Evolutionary conservation across 2,329 filamentous ascomycete species (phyloP).

Genomic region (Nemania serpens): DNA sequence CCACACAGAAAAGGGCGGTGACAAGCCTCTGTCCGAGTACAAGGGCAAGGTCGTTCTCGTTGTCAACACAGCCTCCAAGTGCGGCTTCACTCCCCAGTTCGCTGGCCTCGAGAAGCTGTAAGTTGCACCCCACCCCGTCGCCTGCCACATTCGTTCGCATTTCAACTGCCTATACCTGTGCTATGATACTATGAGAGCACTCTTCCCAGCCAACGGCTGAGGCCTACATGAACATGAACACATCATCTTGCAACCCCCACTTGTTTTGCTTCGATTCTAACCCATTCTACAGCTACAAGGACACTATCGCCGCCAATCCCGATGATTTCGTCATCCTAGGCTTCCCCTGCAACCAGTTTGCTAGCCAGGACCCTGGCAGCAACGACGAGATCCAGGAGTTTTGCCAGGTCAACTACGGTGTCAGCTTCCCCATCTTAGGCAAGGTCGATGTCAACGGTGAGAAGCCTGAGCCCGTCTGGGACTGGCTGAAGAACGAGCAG

Average conservation of each 20-base stretch:
- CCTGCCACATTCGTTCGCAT: too few species aligned
- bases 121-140: neutral
- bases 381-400: slow-evolving; percentile 81
- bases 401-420: slow-evolving; percentile 93
- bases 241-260: too few species aligned
- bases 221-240: neutral
- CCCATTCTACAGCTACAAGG: slow-evolving; percentile 59
- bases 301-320: slow-evolving; percentile 68
- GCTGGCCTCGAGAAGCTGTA: slow-evolving; percentile 84
- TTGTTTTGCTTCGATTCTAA: neutral
- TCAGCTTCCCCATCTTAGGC: slow-evolving; percentile 86
- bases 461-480: slow-evolving; percentile 75
- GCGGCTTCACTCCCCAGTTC: slow-evolving; percentile 97
- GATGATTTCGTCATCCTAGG: slow-evolving; percentile 86
- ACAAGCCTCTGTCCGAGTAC: slow-evolving; percentile 71
- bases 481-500: slow-evolving; percentile 75
- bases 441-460: slow-evolving; percentile 96
- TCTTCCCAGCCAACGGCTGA: neutral
- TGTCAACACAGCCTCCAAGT: slow-evolving; percentile 98
- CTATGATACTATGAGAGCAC: neutral
- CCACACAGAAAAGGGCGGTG: slow-evolving; percentile 69
- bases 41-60: slow-evolving; percentile 92
- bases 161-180: neutral
- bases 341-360: slow-evolving; percentile 99
- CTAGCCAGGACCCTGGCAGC: slow-evolving; percentile 81